A percentile compares a stretch with the other conserved stretches of the same genome.
Evolutionary conservation across 1,284 basidiomycete genomes (phyloP).

Genomic region (Tranzscheliella williamsii): DNA sequence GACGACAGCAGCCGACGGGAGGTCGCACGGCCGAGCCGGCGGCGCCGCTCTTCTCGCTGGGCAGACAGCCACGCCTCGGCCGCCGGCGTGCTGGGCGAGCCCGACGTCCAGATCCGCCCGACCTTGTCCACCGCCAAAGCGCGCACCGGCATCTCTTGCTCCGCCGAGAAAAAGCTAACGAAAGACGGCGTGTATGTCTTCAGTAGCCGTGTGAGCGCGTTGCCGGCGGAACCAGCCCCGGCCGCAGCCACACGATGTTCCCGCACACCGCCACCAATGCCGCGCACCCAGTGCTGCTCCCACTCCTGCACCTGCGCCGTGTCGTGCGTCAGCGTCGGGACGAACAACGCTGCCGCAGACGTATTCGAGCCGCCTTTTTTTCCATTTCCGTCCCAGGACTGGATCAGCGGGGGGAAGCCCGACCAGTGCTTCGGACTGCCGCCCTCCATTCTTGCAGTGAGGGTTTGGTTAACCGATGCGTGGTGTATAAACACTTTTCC

Average conservation of each 20-base stretch:
- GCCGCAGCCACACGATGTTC: slow-evolving; percentile 11
- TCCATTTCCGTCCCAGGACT: slow-evolving; percentile 37
- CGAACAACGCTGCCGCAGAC: slow-evolving; percentile 17
- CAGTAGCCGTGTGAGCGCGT: slow-evolving; percentile 9
- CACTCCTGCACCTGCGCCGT: slow-evolving; percentile 27
- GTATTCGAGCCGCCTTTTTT: slow-evolving; percentile 29
- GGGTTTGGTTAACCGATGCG: slow-evolving; percentile 29
- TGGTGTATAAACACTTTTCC: slow-evolving; percentile 31
- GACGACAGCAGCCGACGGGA: neutral
- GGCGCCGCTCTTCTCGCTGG: slow-evolving; percentile 15
- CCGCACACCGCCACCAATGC: slow-evolving; percentile 19
- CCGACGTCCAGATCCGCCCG: slow-evolving; percentile 40
- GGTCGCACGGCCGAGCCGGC: slow-evolving; percentile 10
- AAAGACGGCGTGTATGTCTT: slow-evolving; percentile 44
- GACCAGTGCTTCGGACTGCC: slow-evolving; percentile 16
- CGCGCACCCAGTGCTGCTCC: slow-evolving; percentile 49
- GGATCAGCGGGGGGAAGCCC: slow-evolving; percentile 34
- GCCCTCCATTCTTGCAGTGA: slow-evolving; percentile 22
- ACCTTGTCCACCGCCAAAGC: slow-evolving; percentile 32
- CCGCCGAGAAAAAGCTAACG: slow-evolving; percentile 28
- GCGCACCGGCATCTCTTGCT: slow-evolving; percentile 12
- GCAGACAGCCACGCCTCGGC: slow-evolving; percentile 25
- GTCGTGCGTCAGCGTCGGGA: slow-evolving; percentile 7
- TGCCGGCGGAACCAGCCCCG: slow-evolving; percentile 1
- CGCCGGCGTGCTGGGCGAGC: slow-evolving; percentile 16